phyloP scores from a whole-genome alignment of 2,329 filamentous ascomycete genomes.

The Ophiostoma australiae region DNA sequence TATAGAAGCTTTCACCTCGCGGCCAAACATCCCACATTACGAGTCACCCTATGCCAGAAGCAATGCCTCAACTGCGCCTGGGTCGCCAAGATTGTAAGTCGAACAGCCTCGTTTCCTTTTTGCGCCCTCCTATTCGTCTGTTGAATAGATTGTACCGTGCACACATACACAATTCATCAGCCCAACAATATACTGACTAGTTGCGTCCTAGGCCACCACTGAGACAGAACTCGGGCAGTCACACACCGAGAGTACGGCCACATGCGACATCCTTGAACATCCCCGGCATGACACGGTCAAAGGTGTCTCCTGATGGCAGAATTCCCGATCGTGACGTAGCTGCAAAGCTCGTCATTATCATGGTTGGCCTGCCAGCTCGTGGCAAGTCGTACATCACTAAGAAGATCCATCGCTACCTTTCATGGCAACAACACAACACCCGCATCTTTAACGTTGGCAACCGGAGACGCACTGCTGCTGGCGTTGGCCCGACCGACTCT shows the following conservation, averaged over 20 bases:
- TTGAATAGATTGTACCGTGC: background rate
- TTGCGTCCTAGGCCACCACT: constrained; percentile 53
- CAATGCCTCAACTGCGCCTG: constrained; percentile 54
- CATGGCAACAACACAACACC: constrained; percentile 96
- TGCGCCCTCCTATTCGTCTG: background rate
- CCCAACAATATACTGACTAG: constrained; percentile 18
- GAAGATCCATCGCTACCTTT: constrained; percentile 90
- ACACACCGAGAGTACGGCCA: constrained; percentile 70
- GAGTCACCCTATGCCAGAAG: constrained; percentile 55
- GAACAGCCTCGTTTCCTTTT: constrained; percentile 4
- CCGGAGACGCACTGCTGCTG: constrained; percentile 73
- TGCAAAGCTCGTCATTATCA: constrained; percentile 93
- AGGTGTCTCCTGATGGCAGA: constrained; percentile 89
- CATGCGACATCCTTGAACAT: constrained; percentile 96
- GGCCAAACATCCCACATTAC: constrained; percentile 36
- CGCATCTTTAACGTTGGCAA: constrained; percentile 97
- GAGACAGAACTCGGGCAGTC: constrained; percentile 67
- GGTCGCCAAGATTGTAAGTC: constrained; percentile 56
- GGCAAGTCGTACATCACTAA: constrained; percentile 99
- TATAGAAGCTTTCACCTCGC: constrained; percentile 32
- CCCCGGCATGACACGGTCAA: constrained; percentile 90
- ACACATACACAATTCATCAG: constrained; percentile 5
- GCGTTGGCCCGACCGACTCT: constrained; percentile 37
- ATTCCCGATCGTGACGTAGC: constrained; percentile 93
- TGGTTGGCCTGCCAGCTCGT: constrained; percentile 91